A percentile compares a stretch with the other conserved stretches of the same genome.
Conservation (phyloP, 257 asterid genomes). For the Solanum pinnatisectum region DNA sequence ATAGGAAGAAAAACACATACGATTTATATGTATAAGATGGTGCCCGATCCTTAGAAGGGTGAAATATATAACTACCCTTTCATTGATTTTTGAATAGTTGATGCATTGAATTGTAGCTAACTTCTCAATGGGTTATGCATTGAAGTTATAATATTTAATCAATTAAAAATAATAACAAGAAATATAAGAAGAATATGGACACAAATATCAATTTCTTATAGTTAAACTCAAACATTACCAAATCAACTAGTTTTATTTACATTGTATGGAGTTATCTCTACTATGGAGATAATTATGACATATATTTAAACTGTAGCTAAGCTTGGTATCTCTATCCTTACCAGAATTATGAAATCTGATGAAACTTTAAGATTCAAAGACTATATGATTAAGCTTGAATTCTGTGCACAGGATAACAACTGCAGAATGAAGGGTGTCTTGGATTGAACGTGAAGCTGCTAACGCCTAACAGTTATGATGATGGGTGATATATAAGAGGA, state of each 20-base stretch:
- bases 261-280: neutral
- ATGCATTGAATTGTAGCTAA: neutral
- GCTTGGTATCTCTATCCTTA: neutral
- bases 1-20: neutral
- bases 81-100: neutral
- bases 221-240: neutral
- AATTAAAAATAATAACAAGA: neutral
- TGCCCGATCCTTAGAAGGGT: neutral
- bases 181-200: neutral
- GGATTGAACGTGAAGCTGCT: neutral
- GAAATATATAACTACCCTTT: neutral
- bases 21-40: neutral
- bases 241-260: neutral
- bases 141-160: neutral
- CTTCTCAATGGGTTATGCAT: neutral
- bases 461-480: neutral
- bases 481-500: neutral
- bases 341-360: neutral
- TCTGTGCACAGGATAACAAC: neutral
- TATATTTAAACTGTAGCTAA: neutral
- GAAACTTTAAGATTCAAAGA: neutral
- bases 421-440: neutral
- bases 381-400: neutral
- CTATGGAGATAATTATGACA: neutral
- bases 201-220: neutral